phyloP scores from a whole-genome alignment of 2,329 filamentous ascomycete species.

The Aspergillus hortae region DNA sequence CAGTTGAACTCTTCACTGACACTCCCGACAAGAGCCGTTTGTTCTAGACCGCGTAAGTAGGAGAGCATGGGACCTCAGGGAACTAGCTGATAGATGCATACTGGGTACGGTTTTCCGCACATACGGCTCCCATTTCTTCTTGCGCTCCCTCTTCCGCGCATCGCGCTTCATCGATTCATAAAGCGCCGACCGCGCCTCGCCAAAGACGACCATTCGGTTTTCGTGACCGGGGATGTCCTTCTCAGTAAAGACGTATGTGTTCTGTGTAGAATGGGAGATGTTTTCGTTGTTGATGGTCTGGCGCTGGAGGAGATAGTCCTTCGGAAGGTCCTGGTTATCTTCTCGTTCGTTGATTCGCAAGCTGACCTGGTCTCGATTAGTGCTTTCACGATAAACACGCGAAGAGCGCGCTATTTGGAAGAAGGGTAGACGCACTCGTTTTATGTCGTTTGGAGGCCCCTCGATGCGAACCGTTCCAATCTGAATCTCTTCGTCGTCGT shows the following conservation, averaged over 20 bases:
- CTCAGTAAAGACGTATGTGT: constrained; percentile 90
- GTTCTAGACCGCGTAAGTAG: constrained; percentile 52
- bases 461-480: constrained; percentile 68
- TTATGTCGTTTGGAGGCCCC: constrained; percentile 52
- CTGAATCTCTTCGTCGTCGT: constrained; percentile 77
- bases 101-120: constrained; percentile 64
- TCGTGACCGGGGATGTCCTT: constrained; percentile 81
- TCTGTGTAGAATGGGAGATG: constrained; percentile 56
- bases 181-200: constrained; percentile 43
- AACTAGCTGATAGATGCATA: constrained; percentile 43
- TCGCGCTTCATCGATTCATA: constrained; percentile 47
- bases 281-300: constrained; percentile 51
- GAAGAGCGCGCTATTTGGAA: no score
- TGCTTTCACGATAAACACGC: not conserved
- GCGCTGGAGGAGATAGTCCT: constrained; percentile 80
- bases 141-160: constrained; percentile 44
- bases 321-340: constrained; percentile 72
- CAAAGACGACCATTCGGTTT: constrained; percentile 42
- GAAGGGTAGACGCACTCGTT: constrained; percentile 36
- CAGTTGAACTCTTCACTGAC: constrained; percentile 74
- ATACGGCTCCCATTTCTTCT: constrained; percentile 58
- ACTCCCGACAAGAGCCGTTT: constrained; percentile 70
- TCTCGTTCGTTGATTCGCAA: constrained; percentile 65
- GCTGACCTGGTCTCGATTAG: constrained; percentile 52
- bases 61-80: not conserved